These are phyloP conservation scores for Panicum hallii DNA, from an alignment of 202 grass and related monocot genomes.

Conservation along the genomic window DNA sequence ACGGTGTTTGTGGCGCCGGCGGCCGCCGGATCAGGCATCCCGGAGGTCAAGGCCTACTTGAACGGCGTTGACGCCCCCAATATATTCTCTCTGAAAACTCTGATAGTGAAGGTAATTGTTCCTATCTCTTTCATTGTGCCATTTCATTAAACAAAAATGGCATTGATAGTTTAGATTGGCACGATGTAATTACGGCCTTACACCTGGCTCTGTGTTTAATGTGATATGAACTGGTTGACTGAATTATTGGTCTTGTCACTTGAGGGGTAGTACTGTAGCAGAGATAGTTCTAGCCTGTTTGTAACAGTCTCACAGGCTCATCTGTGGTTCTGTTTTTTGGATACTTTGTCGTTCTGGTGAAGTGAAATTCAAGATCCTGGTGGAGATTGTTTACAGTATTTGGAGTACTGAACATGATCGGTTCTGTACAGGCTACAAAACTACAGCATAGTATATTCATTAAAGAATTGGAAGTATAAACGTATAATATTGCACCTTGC, in stretches of 20 bases:
- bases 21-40: slow-evolving; percentile 89
- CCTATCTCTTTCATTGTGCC: neutral
- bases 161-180: neutral
- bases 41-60: slow-evolving; percentile 92
- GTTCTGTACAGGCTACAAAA: neutral
- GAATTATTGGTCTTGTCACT: neutral
- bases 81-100: slow-evolving; percentile 85
- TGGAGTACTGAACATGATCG: slow-evolving; percentile 3
- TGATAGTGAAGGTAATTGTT: slow-evolving; percentile 76
- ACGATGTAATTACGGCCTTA: neutral
- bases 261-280: neutral
- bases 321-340: neutral
- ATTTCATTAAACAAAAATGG: slow-evolving; percentile 6
- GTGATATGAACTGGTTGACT: neutral
- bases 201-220: neutral
- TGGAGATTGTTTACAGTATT: slow-evolving; percentile 11
- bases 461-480: slow-evolving; percentile 8
- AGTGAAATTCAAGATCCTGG: neutral
- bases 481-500: neutral
- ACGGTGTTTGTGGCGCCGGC: slow-evolving; percentile 83
- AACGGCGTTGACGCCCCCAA: slow-evolving; percentile 89
- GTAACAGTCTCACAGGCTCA: neutral
- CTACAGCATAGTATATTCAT: neutral
- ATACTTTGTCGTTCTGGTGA: neutral
- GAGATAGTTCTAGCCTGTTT: neutral